Conservation (phyloP, 495 filamentous ascomycete species). For the Mycothermus thermophilus region DNA sequence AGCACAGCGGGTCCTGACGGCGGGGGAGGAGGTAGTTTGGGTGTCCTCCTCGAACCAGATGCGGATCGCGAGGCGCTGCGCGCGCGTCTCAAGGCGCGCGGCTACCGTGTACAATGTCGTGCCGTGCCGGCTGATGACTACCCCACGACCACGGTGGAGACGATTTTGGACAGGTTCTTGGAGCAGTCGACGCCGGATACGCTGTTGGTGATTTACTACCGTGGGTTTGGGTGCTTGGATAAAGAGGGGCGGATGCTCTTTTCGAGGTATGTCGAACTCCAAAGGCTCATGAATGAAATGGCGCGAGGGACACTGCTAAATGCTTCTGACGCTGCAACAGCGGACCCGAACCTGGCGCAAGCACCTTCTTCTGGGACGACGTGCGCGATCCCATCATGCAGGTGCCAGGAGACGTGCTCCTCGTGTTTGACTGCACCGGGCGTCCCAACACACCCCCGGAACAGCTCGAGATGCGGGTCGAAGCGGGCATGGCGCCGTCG, state of each 20-base stretch:
- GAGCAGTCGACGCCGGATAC: constrained; percentile 1
- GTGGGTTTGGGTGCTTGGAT: constrained; percentile 11
- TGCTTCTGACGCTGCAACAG: not conserved
- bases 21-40: too few relatives aligned
- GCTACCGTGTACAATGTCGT: constrained; percentile 17
- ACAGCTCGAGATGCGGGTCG: constrained; percentile 7
- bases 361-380: constrained; percentile 18
- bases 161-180: constrained; percentile 13
- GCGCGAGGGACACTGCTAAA: not conserved
- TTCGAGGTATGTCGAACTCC: constrained; percentile 12
- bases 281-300: not conserved
- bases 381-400: constrained; percentile 17
- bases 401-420: constrained; percentile 10
- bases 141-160: constrained; percentile 15
- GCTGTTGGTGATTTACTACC: constrained; percentile 16
- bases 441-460: not conserved
- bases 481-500: constrained; percentile 8
- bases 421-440: constrained; percentile 16
- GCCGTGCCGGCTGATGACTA: constrained; percentile 13
- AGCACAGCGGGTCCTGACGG: too few relatives aligned
- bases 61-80: constrained; percentile 11
- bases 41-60: too few relatives aligned
- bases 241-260: constrained; percentile 13
- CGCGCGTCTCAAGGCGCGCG: constrained; percentile 11
- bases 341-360: not conserved